Percentiles rank a stretch among this genome's conserved stretches.
Conservation (phyloP, 768 basidiomycete species). For the Strobilomyces confusus region DNA sequence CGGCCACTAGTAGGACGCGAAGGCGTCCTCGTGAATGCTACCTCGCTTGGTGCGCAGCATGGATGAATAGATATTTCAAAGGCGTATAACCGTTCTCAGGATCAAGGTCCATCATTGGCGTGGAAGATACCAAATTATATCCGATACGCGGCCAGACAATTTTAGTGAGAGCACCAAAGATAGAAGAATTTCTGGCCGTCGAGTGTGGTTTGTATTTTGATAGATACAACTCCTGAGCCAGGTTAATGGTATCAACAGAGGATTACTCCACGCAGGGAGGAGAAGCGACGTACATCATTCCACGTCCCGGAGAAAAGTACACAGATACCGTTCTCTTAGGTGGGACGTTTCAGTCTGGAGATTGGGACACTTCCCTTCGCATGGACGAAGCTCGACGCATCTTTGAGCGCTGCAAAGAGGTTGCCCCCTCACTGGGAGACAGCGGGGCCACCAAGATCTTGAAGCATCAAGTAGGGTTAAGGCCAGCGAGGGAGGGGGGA, state of each 20-base stretch:
- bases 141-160: conserved; percentile 87
- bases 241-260: conserved; percentile 6
- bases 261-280: conserved; percentile 8
- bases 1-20: conserved; percentile 34
- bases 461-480: conserved; percentile 53
- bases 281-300: conserved; percentile 55
- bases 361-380: conserved; percentile 50
- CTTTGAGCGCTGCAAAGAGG: conserved; percentile 40
- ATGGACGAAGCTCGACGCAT: conserved; percentile 41
- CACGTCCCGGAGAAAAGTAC: conserved; percentile 44
- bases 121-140: conserved; percentile 70
- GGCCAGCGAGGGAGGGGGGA: conserved; percentile 54
- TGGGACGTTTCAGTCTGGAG: conserved; percentile 48
- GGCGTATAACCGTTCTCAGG: conserved; percentile 33
- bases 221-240: neutral
- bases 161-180: conserved; percentile 63
- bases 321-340: conserved; percentile 50
- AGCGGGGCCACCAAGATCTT: conserved; percentile 40
- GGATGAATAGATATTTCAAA: neutral
- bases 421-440: conserved; percentile 35
- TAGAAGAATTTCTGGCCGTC: conserved; percentile 36
- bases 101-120: conserved; percentile 70
- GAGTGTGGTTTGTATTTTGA: conserved; percentile 21
- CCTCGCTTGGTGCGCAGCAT: conserved; percentile 44
- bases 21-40: conserved; percentile 53